Percentiles rank a stretch among this genome's conserved stretches.
Evolutionary conservation across 1,284 basidiomycete genomes (phyloP).

Genomic region (Cryptococcus sp.): DNA sequence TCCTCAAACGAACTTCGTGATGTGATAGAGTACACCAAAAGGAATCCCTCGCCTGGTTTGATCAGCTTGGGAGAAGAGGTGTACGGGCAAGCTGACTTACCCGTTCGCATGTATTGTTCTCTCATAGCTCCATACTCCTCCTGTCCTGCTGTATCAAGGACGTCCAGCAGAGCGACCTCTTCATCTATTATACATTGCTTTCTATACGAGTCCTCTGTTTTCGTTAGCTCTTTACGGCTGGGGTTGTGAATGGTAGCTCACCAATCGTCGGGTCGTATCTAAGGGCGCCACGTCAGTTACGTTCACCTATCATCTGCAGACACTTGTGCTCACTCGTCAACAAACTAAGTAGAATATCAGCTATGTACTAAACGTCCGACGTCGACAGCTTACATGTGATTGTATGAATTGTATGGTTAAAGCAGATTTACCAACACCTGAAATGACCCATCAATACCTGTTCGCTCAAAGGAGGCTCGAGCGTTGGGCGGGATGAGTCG

Average conservation of each 20-base stretch:
- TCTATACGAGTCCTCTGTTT: constrained; percentile 84
- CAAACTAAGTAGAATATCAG: too few relatives aligned
- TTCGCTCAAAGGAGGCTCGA: neutral
- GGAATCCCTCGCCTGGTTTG: constrained; percentile 83
- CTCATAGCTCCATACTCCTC: constrained; percentile 81
- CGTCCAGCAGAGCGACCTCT: constrained; percentile 93
- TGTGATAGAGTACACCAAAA: constrained; percentile 98
- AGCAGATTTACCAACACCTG: constrained; percentile 88
- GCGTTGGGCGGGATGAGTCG: neutral
- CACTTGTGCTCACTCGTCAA: constrained; percentile 62
- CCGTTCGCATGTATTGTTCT: constrained; percentile 48
- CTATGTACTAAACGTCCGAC: too few relatives aligned
- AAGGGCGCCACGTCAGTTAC: constrained; percentile 5
- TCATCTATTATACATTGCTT: constrained; percentile 98
- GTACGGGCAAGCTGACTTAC: constrained; percentile 53
- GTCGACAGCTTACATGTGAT: constrained; percentile 49
- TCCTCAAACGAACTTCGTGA: constrained; percentile 97
- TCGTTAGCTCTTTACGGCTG: too few relatives aligned
- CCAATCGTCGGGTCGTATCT: constrained; percentile 91
- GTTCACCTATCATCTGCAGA: neutral
- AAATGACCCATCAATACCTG: neutral
- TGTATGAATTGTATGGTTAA: constrained; percentile 98
- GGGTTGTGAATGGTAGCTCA: constrained; percentile 17
- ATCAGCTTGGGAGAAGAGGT: neutral
- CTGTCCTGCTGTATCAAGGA: constrained; percentile 97